A percentile compares a stretch with the other conserved stretches of the same genome.
Evolutionary conservation across 2,329 filamentous ascomycete species (phyloP).

Genomic region (Fusarium irregulare): DNA sequence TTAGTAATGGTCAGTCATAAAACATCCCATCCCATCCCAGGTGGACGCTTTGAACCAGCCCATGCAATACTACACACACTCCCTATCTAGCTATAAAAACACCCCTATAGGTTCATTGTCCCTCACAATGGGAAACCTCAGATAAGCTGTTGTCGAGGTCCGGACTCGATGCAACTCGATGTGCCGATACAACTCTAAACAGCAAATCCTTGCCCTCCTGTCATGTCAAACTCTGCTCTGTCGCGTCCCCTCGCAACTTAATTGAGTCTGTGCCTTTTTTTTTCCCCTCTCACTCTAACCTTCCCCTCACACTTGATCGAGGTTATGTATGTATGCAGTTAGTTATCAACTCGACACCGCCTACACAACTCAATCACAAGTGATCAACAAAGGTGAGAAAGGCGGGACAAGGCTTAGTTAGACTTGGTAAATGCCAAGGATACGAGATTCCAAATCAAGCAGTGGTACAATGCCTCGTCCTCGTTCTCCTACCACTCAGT

Average conservation of each 20-base stretch:
- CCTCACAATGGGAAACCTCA: slow-evolving; percentile 19
- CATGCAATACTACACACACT: slow-evolving; percentile 24
- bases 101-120: slow-evolving; percentile 17
- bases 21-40: slow-evolving; percentile 24
- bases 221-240: slow-evolving; percentile 19
- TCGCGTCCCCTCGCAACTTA: slow-evolving; percentile 1
- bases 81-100: background rate
- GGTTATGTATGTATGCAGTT: background rate
- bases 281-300: background rate
- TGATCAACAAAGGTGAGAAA: slow-evolving; percentile 13
- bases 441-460: slow-evolving; percentile 12
- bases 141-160: slow-evolving; percentile 41
- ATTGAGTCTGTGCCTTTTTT: background rate
- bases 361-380: slow-evolving; percentile 6
- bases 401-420: slow-evolving; percentile 5
- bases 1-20: slow-evolving; percentile 16
- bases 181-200: slow-evolving; percentile 43
- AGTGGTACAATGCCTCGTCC: slow-evolving; percentile 21
- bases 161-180: slow-evolving; percentile 29
- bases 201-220: slow-evolving; percentile 9
- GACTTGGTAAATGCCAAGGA: slow-evolving; percentile 1
- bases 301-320: background rate
- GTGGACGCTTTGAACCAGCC: slow-evolving; percentile 27
- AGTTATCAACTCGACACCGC: slow-evolving; percentile 26
- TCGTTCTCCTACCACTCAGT: slow-evolving; percentile 30